These are phyloP conservation scores for Heliamphora pulchella DNA, from an alignment of 179 eudicot species.

Conservation along the genomic window DNA sequence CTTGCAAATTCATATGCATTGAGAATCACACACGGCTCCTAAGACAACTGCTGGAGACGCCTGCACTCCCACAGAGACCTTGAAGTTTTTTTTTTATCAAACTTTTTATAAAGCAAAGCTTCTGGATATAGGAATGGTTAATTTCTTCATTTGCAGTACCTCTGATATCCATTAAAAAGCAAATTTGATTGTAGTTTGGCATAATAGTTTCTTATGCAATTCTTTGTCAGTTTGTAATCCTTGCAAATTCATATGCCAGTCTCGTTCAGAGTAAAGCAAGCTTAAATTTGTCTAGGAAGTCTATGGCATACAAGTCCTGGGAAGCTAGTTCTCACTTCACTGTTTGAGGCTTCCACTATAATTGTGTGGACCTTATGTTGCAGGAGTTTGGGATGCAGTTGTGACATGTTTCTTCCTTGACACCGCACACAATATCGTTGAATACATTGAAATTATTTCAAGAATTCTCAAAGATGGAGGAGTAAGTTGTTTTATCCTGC, in stretches of 20 bases:
- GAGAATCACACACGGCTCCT: background rate
- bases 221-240: background rate
- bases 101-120: background rate
- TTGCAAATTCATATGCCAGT: background rate
- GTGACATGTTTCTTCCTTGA: conserved; percentile 97
- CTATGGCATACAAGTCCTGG: background rate
- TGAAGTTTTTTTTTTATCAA: too few species aligned
- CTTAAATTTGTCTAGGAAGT: background rate
- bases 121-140: background rate
- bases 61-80: too few species aligned
- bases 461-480: conserved; percentile 91
- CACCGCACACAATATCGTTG: conserved; percentile 88
- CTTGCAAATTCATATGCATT: background rate
- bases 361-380: background rate
- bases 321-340: background rate
- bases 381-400: conserved; percentile 97
- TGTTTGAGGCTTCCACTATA: conserved; percentile 6
- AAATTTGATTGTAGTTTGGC: background rate
- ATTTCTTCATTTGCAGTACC: background rate
- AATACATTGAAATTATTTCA: conserved; percentile 85
- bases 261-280: background rate
- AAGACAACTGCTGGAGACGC: background rate
- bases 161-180: background rate
- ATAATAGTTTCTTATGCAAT: background rate
- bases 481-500: conserved; percentile 40